Evolutionary conservation across 306 rosid genomes (phyloP).

Genomic region (Ochetophila trinervis): DNA sequence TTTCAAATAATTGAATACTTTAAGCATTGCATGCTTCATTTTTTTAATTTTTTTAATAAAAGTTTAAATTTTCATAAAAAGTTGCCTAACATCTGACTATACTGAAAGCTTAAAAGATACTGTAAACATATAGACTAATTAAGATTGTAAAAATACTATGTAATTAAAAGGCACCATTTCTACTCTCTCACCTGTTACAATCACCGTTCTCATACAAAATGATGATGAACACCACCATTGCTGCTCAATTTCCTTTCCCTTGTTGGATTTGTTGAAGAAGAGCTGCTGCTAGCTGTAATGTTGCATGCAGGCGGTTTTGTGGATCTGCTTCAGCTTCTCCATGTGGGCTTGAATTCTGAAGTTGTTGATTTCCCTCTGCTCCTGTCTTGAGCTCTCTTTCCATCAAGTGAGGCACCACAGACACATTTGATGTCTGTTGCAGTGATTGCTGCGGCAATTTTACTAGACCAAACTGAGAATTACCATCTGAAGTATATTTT

Average conservation of each 20-base stretch:
- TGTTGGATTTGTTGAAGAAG: conserved; percentile 95
- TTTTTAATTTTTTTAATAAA: too few species aligned
- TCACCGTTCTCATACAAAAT: background rate
- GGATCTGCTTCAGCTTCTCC: conserved; percentile 74
- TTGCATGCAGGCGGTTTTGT: conserved; percentile 87
- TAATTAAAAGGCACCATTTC: background rate
- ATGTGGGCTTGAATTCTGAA: conserved; percentile 31
- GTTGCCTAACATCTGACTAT: too few species aligned
- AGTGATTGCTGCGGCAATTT: conserved; percentile 48
- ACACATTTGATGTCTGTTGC: conserved; percentile 40
- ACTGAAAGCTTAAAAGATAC: too few species aligned
- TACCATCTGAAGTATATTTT: conserved; percentile 43
- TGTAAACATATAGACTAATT: too few species aligned
- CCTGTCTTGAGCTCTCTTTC: conserved; percentile 61
- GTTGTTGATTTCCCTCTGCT: conserved; percentile 50
- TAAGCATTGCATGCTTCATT: too few species aligned
- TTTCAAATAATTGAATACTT: too few species aligned
- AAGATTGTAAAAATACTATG: too few species aligned
- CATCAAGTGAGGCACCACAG: conserved; percentile 38
- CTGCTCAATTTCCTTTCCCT: conserved; percentile 59
- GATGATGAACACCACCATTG: background rate
- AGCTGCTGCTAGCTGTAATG: conserved; percentile 87
- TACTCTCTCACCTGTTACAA: background rate
- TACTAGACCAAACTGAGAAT: conserved; percentile 53
- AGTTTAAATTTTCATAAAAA: too few species aligned